These are phyloP conservation scores for Dactylorhiza incarnata DNA, from an alignment of 106 monocot genomes.

Conservation along the genomic window DNA sequence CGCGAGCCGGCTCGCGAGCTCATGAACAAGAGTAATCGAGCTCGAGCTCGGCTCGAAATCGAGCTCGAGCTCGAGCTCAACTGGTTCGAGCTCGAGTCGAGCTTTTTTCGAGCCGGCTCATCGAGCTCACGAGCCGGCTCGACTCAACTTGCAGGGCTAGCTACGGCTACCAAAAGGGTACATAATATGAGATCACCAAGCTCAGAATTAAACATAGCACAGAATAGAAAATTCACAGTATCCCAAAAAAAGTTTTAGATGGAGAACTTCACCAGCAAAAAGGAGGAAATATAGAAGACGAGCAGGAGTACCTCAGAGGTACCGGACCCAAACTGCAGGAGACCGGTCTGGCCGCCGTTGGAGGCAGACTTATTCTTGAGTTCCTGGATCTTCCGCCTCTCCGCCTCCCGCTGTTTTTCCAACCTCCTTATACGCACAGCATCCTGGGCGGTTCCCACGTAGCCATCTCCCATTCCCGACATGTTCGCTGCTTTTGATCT, in stretches of 20 bases:
- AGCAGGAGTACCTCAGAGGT: slow-evolving; percentile 68
- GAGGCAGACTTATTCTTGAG: slow-evolving; percentile 89
- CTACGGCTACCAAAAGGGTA: background rate
- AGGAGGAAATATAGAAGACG: background rate
- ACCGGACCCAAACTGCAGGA: slow-evolving; percentile 98
- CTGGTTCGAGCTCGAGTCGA: too few relatives aligned
- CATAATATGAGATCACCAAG: background rate
- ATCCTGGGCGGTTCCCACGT: slow-evolving; percentile 96
- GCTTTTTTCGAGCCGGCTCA: too few relatives aligned
- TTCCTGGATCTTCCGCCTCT: slow-evolving; percentile 87
- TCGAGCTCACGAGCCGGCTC: too few relatives aligned
- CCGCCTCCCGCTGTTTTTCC: slow-evolving; percentile 97
- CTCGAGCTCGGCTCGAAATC: too few relatives aligned
- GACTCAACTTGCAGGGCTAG: too few relatives aligned
- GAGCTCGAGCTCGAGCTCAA: too few relatives aligned
- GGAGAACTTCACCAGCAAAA: background rate
- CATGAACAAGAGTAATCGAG: too few relatives aligned
- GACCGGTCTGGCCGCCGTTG: slow-evolving; percentile 64
- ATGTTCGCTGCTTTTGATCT: slow-evolving; percentile 20
- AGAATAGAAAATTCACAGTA: background rate
- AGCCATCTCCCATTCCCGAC: slow-evolving; percentile 98
- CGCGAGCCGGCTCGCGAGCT: too few relatives aligned
- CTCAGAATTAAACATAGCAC: background rate
- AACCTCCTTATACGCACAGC: slow-evolving; percentile 89
- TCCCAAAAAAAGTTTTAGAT: background rate